Evolutionary conservation across 345 rosid species (phyloP).

Genomic region (Gossypium anomalum): DNA sequence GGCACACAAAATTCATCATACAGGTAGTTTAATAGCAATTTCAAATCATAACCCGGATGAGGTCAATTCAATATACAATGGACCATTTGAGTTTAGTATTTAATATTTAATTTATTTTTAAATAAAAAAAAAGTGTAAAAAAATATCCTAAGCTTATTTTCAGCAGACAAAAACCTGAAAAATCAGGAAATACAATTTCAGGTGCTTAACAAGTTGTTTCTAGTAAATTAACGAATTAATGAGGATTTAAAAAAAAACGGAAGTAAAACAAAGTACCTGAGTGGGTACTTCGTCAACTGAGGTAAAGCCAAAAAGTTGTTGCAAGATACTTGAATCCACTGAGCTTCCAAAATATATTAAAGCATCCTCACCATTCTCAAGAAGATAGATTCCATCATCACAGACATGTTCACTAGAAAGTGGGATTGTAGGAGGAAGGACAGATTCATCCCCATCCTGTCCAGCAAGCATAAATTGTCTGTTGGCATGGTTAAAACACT

Average conservation of each 20-base stretch:
- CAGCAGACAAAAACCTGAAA: background rate
- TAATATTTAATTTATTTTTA: background rate
- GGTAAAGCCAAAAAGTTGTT: constrained; percentile 56
- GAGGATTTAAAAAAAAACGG: background rate
- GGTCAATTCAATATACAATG: background rate
- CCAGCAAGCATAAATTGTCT: constrained; percentile 18
- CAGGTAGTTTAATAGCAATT: background rate
- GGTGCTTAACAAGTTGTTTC: background rate
- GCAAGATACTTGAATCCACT: constrained; percentile 56
- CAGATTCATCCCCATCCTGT: constrained; percentile 59
- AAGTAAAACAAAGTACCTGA: constrained; percentile 48
- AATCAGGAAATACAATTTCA: background rate
- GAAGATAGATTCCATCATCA: constrained; percentile 83
- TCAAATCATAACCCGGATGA: background rate
- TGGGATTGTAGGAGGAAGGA: constrained; percentile 63
- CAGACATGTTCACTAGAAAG: constrained; percentile 80
- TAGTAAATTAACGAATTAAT: background rate
- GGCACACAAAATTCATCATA: background rate
- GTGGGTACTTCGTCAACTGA: constrained; percentile 59
- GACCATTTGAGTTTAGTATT: background rate
- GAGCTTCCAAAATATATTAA: constrained; percentile 73
- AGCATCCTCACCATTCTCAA: constrained; percentile 90
- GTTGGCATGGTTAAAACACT: constrained; percentile 14
- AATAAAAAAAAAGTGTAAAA: background rate
- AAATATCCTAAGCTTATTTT: background rate